Conservation (phyloP, 305 asterid species). For the Fraxinus sp. region DNA sequence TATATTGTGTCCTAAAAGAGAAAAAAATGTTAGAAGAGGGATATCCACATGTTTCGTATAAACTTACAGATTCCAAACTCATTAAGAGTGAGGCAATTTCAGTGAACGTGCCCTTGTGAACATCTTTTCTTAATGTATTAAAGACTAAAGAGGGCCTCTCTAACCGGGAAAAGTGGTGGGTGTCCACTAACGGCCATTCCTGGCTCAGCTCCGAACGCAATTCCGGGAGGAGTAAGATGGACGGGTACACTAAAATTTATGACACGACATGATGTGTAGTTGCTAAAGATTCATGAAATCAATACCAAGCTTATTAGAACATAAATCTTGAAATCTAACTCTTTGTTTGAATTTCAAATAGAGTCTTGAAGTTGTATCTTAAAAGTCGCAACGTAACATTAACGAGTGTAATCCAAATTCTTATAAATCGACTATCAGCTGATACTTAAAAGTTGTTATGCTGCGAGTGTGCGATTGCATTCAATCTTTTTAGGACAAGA, state of each 20-base stretch:
- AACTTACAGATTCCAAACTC: background rate
- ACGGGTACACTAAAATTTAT: too few species aligned
- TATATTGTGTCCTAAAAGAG: too few species aligned
- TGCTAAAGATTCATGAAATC: background rate
- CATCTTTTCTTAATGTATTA: too few species aligned
- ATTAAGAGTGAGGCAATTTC: background rate
- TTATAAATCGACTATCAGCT: background rate
- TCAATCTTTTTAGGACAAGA: background rate
- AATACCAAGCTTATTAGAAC: background rate
- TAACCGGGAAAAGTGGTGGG: too few species aligned
- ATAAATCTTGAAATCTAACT: background rate
- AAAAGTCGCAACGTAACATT: background rate
- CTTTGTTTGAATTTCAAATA: background rate
- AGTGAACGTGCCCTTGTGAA: too few species aligned
- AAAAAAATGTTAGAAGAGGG: background rate
- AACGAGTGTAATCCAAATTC: background rate
- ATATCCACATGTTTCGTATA: background rate
- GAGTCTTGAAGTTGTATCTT: background rate
- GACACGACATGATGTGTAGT: too few species aligned
- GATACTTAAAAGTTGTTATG: background rate
- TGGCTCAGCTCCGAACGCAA: too few species aligned
- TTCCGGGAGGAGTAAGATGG: too few species aligned
- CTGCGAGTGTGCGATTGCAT: background rate
- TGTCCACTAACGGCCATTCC: too few species aligned
- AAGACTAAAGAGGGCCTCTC: too few species aligned